These are phyloP conservation scores for Digitaria exilis DNA, from an alignment of 202 grass and related monocot species.

Conservation along the genomic window DNA sequence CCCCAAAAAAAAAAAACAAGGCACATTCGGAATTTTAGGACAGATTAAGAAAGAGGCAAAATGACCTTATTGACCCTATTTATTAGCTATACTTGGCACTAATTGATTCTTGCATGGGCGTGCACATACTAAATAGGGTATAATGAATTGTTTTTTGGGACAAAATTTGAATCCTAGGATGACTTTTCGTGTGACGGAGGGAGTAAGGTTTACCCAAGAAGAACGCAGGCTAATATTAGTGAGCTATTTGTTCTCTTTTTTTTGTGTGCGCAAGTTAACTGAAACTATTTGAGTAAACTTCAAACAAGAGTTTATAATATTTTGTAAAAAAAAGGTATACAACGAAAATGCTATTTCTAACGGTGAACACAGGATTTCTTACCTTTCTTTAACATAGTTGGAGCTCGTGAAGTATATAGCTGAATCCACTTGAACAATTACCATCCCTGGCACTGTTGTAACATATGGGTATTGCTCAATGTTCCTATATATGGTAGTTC, in stretches of 20 bases:
- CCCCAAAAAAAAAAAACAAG: too few relatives aligned
- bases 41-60: too few relatives aligned
- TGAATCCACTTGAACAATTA: constrained; percentile 80
- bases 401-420: constrained; percentile 91
- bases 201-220: neutral
- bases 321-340: neutral
- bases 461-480: constrained; percentile 80
- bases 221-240: neutral
- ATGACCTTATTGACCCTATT: too few relatives aligned
- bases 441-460: constrained; percentile 56
- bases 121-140: too few relatives aligned
- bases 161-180: too few relatives aligned
- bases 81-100: too few relatives aligned
- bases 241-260: neutral
- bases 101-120: too few relatives aligned
- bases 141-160: too few relatives aligned
- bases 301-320: neutral
- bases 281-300: neutral
- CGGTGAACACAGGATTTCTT: neutral
- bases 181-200: too few relatives aligned
- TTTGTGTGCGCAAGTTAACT: neutral
- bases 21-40: too few relatives aligned
- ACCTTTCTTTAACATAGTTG: constrained; percentile 93
- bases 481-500: constrained; percentile 81
- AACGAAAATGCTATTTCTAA: neutral